A percentile compares a stretch with the other conserved stretches of the same genome.
Conservation (phyloP, 495 filamentous ascomycete species). For the Aspergillus mulundensis region DNA sequence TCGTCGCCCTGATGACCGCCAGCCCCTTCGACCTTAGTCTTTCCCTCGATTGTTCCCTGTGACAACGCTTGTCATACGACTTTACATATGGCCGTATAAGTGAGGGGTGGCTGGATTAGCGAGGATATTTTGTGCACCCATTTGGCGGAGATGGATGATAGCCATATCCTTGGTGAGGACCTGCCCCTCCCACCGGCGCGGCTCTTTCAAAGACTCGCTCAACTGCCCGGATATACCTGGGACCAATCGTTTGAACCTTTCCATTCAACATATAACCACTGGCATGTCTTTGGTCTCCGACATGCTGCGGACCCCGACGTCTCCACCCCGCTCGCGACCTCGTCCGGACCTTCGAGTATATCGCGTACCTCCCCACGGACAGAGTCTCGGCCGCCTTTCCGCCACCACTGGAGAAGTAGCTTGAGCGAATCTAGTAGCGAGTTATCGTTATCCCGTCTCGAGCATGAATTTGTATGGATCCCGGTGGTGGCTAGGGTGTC, state of each 20-base stretch:
- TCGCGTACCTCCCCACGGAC: conserved; percentile 44
- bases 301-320: conserved; percentile 38
- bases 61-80: conserved; percentile 3
- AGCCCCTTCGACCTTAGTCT: conserved; percentile 8
- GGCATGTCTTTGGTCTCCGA: conserved; percentile 56
- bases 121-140: conserved; percentile 15
- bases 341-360: conserved; percentile 43
- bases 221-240: conserved; percentile 72
- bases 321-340: conserved; percentile 43
- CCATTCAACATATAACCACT: conserved; percentile 80
- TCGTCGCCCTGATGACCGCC: conserved; percentile 22
- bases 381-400: conserved; percentile 32
- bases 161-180: conserved; percentile 51
- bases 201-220: conserved; percentile 67
- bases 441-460: conserved; percentile 31
- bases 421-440: conserved; percentile 52
- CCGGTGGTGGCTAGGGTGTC: conserved; percentile 74
- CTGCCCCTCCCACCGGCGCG: conserved; percentile 63
- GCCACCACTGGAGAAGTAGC: conserved; percentile 39
- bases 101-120: conserved; percentile 17
- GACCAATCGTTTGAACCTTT: conserved; percentile 65
- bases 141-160: conserved; percentile 36
- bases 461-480: conserved; percentile 41
- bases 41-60: conserved; percentile 1
- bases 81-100: conserved; percentile 22